Evolutionary conservation across 176 grass and related monocot genomes (phyloP).

Genomic region (Raddia distichophylla): DNA sequence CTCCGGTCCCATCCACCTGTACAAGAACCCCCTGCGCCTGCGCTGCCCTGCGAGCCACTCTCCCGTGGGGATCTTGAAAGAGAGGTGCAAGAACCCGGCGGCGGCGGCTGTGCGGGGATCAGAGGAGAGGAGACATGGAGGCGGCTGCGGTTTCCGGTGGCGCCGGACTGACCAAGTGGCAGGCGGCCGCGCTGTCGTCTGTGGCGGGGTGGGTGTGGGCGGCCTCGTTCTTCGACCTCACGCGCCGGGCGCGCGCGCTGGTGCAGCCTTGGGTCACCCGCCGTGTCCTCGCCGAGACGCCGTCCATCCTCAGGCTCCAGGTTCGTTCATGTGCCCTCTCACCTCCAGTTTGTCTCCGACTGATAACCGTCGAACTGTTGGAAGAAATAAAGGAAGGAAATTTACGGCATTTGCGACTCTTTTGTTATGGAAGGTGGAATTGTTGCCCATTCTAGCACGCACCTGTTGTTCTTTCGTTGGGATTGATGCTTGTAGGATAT

Average conservation of each 20-base stretch:
- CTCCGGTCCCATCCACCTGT: background rate
- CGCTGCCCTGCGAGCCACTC: background rate
- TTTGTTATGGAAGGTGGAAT: background rate
- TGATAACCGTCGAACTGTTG: background rate
- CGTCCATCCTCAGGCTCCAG: constrained; percentile 73
- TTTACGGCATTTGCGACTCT: constrained; percentile 9
- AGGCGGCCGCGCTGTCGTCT: constrained; percentile 67
- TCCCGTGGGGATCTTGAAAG: constrained; percentile 31
- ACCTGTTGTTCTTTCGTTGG: background rate
- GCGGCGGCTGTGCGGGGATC: background rate
- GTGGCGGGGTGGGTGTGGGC: constrained; percentile 78
- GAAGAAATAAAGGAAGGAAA: background rate
- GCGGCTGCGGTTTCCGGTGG: constrained; percentile 40
- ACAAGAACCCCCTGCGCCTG: constrained; percentile 17
- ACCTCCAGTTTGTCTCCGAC: background rate
- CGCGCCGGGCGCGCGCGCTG: constrained; percentile 57
- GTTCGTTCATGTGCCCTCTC: constrained; percentile 36
- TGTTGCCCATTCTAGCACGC: background rate
- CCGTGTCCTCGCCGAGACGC: constrained; percentile 67
- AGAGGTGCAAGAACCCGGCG: background rate
- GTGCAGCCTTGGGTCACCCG: constrained; percentile 73
- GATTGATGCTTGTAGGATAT: background rate
- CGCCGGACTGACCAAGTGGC: constrained; percentile 68
- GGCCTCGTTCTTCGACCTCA: constrained; percentile 80
- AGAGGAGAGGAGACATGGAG: constrained; percentile 24